Evolutionary conservation across 345 rosid genomes (phyloP), one percentile per base, ranked within the genome.

Genomic region (Syzygium grande): DNA sequence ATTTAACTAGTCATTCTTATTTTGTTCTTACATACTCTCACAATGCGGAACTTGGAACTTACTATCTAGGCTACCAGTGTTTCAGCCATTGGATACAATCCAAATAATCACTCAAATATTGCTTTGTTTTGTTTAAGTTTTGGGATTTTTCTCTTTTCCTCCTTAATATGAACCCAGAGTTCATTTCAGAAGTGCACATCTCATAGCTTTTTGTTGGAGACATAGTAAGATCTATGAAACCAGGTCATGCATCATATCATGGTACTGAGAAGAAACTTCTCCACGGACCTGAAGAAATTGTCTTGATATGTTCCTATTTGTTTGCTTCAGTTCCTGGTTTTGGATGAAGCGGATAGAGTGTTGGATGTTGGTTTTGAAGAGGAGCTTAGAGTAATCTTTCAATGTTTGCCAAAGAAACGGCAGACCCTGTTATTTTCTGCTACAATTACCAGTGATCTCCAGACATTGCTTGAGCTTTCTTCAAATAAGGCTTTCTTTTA

Each of bases 341-440:
- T 98, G 93, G 99, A 98, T 61, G 99, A 98, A 90, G 99, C 99
- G 19, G 99, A 98, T 90, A 93, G 99, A 93, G 97, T 98, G 78
- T 92, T 98, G 93, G 99, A 98, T 91, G 97, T 92, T 89, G 99
- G 99, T 58, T 98, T 98, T 91, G 95, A 98, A 90, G 99, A 94
- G 88, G 99, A 96, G 88, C 84, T 98, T 86, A 90, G 94, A 49
- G 93, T 91, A 2, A 87, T 98, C 15, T 98, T 98, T 73, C 92
- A 92, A 58, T 94, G 96, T 90, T 86, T 96, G 89, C 99, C 99
- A 13, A 93, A 95, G 89, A 93, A 51, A 84, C 90, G 99, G 68
- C 99, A 97, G 88, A 97, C 98, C 15, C 89, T 97, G 85, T 89
- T 97, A 89, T 97, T 97, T 92, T 97, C 99, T 80, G 99, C 99